Evolutionary conservation across 106 monocot species (phyloP).

Genomic region (Platanthera guangdongensis): DNA sequence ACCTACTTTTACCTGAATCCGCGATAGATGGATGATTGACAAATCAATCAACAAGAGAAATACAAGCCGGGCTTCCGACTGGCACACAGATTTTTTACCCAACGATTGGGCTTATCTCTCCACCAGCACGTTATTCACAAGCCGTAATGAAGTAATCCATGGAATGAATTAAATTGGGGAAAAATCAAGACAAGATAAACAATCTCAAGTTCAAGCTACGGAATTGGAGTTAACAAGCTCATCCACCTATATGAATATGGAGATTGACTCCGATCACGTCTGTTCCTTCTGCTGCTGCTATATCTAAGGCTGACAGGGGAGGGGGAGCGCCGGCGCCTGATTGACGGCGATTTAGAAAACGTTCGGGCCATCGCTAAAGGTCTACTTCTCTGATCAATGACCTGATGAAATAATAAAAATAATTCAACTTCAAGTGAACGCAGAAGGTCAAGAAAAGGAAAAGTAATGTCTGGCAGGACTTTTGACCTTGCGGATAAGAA

Average conservation of each 20-base stretch:
- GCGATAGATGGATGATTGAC: neutral
- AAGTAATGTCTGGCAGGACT: neutral
- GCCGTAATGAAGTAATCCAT: neutral
- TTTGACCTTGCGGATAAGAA: neutral
- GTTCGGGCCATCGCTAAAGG: constrained; percentile 48
- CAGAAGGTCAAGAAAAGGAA: neutral
- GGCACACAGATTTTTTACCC: neutral
- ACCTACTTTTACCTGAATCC: neutral
- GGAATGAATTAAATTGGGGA: neutral
- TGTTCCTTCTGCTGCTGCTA: constrained; percentile 45
- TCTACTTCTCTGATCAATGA: neutral
- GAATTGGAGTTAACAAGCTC: constrained; percentile 16
- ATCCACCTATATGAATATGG: constrained; percentile 91
- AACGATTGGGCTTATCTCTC: neutral
- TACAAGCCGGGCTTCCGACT: neutral
- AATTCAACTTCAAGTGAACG: neutral
- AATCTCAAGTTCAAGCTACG: neutral
- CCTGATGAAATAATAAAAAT: neutral
- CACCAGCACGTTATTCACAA: neutral
- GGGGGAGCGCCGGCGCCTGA: constrained; percentile 70
- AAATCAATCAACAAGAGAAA: neutral
- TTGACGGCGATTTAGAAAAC: constrained; percentile 68
- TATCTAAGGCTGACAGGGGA: constrained; percentile 47
- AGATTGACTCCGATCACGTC: constrained; percentile 87
- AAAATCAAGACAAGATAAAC: constrained; percentile 1